Percentiles rank a stretch among this genome's conserved stretches.
Conservation (phyloP, 2,329 filamentous ascomycete genomes). For the Microascus cirrosus region DNA sequence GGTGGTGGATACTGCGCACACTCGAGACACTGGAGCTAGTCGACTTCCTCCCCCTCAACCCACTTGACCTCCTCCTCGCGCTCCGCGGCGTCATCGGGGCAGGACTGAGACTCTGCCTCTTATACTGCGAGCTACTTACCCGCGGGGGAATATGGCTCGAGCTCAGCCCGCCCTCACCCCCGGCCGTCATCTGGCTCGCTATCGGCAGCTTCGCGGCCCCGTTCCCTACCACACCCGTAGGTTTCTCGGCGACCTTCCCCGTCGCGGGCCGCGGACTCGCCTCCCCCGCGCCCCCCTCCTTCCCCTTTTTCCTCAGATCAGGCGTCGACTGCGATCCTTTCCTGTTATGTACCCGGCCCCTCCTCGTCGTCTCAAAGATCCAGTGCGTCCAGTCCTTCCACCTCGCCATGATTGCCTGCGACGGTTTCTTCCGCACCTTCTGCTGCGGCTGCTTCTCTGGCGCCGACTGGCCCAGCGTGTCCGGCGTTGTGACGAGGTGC, state of each 20-base stretch:
- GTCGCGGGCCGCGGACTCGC: slow-evolving; percentile 15
- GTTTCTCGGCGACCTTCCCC: slow-evolving; percentile 11
- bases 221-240: neutral
- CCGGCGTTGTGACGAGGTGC: slow-evolving; percentile 64
- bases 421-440: slow-evolving; percentile 44
- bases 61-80: slow-evolving; percentile 73
- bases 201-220: slow-evolving; percentile 23
- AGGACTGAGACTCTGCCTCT: slow-evolving; percentile 74
- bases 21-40: slow-evolving; percentile 93
- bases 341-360: slow-evolving; percentile 32
- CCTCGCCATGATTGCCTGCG: slow-evolving; percentile 45
- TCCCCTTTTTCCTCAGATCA: slow-evolving; percentile 40
- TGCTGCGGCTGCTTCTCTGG: slow-evolving; percentile 16
- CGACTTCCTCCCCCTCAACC: slow-evolving; percentile 83
- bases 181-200: slow-evolving; percentile 6
- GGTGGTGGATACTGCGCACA: slow-evolving; percentile 80
- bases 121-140: slow-evolving; percentile 25
- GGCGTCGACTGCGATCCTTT: slow-evolving; percentile 45
- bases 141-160: slow-evolving; percentile 16
- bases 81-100: slow-evolving; percentile 74
- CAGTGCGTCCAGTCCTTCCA: slow-evolving; percentile 57
- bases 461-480: slow-evolving; percentile 27
- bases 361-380: slow-evolving; percentile 46
- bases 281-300: slow-evolving; percentile 12
- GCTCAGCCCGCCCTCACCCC: slow-evolving; percentile 14